Base-by-base conservation (phyloP, 306 rosid genomes). In the Datisca glomerata region DNA sequence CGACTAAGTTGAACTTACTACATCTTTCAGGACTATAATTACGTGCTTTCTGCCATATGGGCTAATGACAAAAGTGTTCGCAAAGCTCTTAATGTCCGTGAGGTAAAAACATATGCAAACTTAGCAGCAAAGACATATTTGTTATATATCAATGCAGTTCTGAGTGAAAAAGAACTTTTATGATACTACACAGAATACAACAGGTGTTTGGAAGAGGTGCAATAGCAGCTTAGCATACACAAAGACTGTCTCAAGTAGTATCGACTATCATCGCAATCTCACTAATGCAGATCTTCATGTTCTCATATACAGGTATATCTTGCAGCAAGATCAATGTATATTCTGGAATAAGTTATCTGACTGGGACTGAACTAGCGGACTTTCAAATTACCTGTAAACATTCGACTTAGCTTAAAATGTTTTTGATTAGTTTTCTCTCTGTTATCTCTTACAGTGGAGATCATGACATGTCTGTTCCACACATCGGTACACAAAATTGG, bases 261-360 rank as follows among this genome's bases (percentile, higher is more conserved):
- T 59, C 7, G 37, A 48, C 1, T 59, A 59, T 23, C 64, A 59
- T 21, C 24, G 13, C 41, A 59, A 59, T 59, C 56, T 59, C 34
- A 41, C 34, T 32, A 24, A 23, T 28, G 49, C 64, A 49, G 31
- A 41, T 25, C 56, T 59, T 16, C 57, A 55, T 14, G 56, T 41
- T 29, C 64, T 59, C 33, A 8, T 59, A 48, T 59, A 59, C 64
- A 59, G 64, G 64, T 57, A 27, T 15, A 11, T 56, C 45, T 45
- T 55, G 21, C 6, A 33, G 8, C 19, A 11, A 6, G 7, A 12
- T 31, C 33, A 28, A 7, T 7, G 11, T 28, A 27, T 28, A 28
- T 3, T n/a, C 13, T 3, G n/a, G 1, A 24, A 5, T 22, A n/a
- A 18, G n/a, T n/a, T n/a, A n/a, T n/a, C n/a, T n/a, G n/a, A n/a